Evolutionary conservation across 2,329 filamentous ascomycete species (phyloP).

Genomic region (Neoscytalidium dimidiatum): DNA sequence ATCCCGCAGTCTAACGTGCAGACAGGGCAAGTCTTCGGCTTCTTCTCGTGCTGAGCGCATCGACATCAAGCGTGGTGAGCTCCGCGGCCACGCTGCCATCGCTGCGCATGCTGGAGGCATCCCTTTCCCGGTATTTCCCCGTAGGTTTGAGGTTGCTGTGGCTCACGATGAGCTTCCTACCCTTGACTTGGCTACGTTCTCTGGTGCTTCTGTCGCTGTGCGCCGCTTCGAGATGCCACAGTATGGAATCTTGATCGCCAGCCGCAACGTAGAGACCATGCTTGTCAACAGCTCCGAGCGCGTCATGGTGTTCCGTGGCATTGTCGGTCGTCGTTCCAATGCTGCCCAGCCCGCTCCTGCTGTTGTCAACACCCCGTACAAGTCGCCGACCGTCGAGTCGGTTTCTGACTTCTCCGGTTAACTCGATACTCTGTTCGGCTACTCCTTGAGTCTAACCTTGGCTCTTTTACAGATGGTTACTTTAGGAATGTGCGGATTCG

Average conservation of each 20-base stretch:
- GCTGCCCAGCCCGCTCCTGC: not conserved
- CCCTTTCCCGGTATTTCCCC: not conserved
- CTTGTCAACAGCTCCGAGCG: not conserved
- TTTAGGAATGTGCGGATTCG: not conserved
- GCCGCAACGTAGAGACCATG: not conserved
- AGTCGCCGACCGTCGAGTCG: conserved; percentile 28
- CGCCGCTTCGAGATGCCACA: not conserved
- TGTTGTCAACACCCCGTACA: conserved; percentile 23
- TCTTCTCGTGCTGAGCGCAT: not conserved
- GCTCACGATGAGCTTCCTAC: too few relatives aligned
- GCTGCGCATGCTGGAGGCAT: not conserved
- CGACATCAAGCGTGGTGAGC: too few relatives aligned
- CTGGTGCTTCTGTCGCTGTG: too few relatives aligned
- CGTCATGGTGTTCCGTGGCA: not conserved
- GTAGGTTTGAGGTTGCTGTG: not conserved
- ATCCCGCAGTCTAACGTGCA: not conserved
- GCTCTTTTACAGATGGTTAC: too few relatives aligned
- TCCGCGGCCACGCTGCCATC: not conserved
- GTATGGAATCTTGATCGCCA: not conserved
- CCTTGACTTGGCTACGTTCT: too few relatives aligned
- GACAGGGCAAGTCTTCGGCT: not conserved
- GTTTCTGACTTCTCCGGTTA: conserved; percentile 4
- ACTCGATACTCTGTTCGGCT: not conserved
- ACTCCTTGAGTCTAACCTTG: too few relatives aligned
- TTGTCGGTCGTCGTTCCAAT: not conserved